Evolutionary conservation across 2,329 filamentous ascomycete genomes (phyloP).

Genomic region (Xylariales sp.): DNA sequence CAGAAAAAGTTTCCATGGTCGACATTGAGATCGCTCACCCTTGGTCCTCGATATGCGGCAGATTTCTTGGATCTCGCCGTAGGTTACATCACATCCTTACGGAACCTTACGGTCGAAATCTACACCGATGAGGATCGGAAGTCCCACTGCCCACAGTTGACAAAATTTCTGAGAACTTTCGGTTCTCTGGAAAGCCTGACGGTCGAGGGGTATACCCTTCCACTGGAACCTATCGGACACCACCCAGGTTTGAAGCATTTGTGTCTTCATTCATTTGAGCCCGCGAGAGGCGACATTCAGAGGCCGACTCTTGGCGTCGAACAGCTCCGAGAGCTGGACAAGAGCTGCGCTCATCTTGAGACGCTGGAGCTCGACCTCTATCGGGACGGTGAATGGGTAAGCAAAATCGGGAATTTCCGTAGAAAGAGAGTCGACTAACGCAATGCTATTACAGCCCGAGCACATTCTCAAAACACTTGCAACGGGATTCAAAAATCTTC

Average conservation of each 20-base stretch:
- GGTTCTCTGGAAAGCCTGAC: slow-evolving; percentile 27
- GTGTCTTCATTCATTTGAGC: slow-evolving; percentile 28
- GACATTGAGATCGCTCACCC: slow-evolving; percentile 23
- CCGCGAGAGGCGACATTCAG: no score
- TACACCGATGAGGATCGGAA: slow-evolving; percentile 5
- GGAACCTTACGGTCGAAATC: slow-evolving; percentile 6
- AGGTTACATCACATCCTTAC: slow-evolving; percentile 3
- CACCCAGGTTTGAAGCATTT: slow-evolving; percentile 28
- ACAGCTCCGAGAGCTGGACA: slow-evolving; percentile 29
- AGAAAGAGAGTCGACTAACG: neutral
- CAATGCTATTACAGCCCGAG: slow-evolving; percentile 12
- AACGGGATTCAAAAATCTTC: slow-evolving; percentile 23
- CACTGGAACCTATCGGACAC: slow-evolving; percentile 1
- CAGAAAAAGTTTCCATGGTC: slow-evolving; percentile 22
- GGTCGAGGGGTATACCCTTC: slow-evolving; percentile 20
- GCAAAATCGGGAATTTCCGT: neutral
- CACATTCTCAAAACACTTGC: slow-evolving; percentile 12
- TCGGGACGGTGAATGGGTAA: slow-evolving; percentile 32
- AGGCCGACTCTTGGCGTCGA: slow-evolving; percentile 9
- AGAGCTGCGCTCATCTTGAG: slow-evolving; percentile 27
- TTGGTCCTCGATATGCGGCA: slow-evolving; percentile 15
- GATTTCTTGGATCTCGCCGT: slow-evolving; percentile 17
- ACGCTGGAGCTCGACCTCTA: slow-evolving; percentile 31
- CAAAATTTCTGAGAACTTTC: slow-evolving; percentile 13
- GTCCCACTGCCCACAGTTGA: neutral